Evolutionary conservation across 2,329 filamentous ascomycete species (phyloP).

Genomic region (Talaromyces verruculosus): DNA sequence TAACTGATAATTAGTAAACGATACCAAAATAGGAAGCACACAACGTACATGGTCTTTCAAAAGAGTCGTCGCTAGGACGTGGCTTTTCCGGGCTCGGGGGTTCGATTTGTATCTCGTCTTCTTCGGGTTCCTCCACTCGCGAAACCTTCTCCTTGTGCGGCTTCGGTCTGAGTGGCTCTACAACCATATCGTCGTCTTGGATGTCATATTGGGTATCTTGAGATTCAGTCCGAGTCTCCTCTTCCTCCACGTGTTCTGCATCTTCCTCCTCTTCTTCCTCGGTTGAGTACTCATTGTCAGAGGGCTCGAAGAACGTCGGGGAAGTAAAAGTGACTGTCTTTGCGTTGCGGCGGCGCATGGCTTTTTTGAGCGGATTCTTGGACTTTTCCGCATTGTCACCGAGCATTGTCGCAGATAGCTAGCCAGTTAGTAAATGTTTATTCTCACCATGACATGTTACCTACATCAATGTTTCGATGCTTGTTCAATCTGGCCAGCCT

Average conservation of each 20-base stretch:
- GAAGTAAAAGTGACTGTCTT: conserved; percentile 86
- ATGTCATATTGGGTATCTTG: conserved; percentile 33
- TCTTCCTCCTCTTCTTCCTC: conserved; percentile 61
- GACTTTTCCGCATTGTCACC: conserved; percentile 74
- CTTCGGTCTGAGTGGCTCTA: conserved; percentile 48
- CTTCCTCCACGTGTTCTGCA: conserved; percentile 52
- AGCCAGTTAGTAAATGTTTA: conserved; percentile 10
- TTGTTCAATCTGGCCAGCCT: conserved; percentile 91
- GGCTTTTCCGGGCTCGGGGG: conserved; percentile 38
- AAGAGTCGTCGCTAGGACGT: conserved; percentile 66
- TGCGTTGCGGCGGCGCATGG: conserved; percentile 75
- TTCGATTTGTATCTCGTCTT: conserved; percentile 31
- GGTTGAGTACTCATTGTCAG: conserved; percentile 79
- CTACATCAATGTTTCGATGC: conserved; percentile 94
- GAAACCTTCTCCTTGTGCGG: conserved; percentile 37
- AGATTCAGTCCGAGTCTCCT: conserved; percentile 37
- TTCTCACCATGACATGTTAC: conserved; percentile 35
- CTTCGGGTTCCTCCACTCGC: conserved; percentile 28
- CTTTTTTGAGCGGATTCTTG: conserved; percentile 78
- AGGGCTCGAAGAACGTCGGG: conserved; percentile 84
- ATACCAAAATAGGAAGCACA: neutral
- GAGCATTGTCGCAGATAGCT: conserved; percentile 70
- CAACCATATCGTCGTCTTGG: conserved; percentile 41
- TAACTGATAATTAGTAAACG: conserved; percentile 25
- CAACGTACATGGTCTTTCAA: conserved; percentile 49